A percentile compares a stretch with the other conserved stretches of the same genome.
phyloP scores from a whole-genome alignment of 306 rosid species.

The Trifolium fragiferum region DNA sequence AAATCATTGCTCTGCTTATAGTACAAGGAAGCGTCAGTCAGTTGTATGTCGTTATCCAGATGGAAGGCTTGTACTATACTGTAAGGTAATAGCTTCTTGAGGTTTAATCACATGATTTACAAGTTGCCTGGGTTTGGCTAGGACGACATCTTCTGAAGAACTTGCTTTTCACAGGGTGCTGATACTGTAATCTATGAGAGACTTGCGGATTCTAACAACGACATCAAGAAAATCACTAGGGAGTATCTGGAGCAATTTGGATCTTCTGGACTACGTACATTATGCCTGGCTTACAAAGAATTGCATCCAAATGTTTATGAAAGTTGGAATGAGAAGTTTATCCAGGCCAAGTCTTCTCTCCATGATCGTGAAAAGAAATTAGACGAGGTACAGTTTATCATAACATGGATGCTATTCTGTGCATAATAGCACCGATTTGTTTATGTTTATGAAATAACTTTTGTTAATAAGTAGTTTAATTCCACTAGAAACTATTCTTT shows the following conservation, averaged over 20 bases:
- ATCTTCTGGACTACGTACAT: slow-evolving; percentile 86
- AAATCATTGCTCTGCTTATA: slow-evolving; percentile 46
- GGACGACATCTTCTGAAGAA: slow-evolving; percentile 45
- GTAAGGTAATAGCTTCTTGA: slow-evolving; percentile 77
- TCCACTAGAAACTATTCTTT: slow-evolving; percentile 17
- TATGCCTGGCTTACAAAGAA: slow-evolving; percentile 93
- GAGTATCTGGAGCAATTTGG: slow-evolving; percentile 85
- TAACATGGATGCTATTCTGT: slow-evolving; percentile 16
- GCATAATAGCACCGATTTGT: slow-evolving; percentile 33
- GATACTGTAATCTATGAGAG: slow-evolving; percentile 91
- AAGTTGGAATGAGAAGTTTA: slow-evolving; percentile 92
- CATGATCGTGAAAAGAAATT: slow-evolving; percentile 95
- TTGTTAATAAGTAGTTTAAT: slow-evolving; percentile 19
- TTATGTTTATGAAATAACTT: slow-evolving; percentile 16
- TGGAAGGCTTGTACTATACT: slow-evolving; percentile 91
- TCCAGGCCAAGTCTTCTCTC: slow-evolving; percentile 91
- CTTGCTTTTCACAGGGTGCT: slow-evolving; percentile 80
- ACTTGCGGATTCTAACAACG: slow-evolving; percentile 58
- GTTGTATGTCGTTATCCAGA: slow-evolving; percentile 94
- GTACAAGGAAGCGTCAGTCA: slow-evolving; percentile 98
- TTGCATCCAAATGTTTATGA: slow-evolving; percentile 75
- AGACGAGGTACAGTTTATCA: slow-evolving; percentile 74
- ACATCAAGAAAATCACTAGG: slow-evolving; percentile 73
- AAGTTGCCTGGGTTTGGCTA: slow-evolving; percentile 38
- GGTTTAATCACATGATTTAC: slow-evolving; percentile 33